phyloP scores from a whole-genome alignment of 176 grass and related monocot genomes.

The Alloteropsis semialata region DNA sequence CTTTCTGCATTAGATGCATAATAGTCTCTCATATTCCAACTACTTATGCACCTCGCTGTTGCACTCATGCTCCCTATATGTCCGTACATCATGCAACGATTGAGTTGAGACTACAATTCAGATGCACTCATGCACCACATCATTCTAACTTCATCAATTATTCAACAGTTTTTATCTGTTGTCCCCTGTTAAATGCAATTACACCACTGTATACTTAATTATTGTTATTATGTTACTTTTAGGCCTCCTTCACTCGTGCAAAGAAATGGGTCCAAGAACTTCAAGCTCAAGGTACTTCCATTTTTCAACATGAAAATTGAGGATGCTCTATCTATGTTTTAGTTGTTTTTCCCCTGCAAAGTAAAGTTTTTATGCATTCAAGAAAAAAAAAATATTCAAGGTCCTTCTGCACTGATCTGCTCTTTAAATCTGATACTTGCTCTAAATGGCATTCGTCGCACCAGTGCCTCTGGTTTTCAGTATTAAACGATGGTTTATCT shows the following conservation, averaged over 20 bases:
- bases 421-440: background rate
- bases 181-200: background rate
- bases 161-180: background rate
- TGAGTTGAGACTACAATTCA: background rate
- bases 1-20: background rate
- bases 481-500: background rate
- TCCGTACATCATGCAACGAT: background rate
- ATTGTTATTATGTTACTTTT: constrained; percentile 11
- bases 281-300: constrained; percentile 74
- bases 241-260: constrained; percentile 86
- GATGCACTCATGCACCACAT: background rate
- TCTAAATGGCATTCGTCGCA: background rate
- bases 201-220: background rate
- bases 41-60: background rate
- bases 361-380: background rate
- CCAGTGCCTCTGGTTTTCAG: background rate
- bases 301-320: constrained; percentile 9
- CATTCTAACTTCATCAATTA: background rate
- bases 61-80: background rate
- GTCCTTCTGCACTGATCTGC: background rate
- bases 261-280: constrained; percentile 99
- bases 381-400: background rate
- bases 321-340: background rate
- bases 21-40: constrained; percentile 8
- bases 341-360: background rate